Percentiles rank a stretch among this genome's conserved stretches.
Conservation (phyloP, 805 yeast species). For the Maudiozyma barnettii region DNA sequence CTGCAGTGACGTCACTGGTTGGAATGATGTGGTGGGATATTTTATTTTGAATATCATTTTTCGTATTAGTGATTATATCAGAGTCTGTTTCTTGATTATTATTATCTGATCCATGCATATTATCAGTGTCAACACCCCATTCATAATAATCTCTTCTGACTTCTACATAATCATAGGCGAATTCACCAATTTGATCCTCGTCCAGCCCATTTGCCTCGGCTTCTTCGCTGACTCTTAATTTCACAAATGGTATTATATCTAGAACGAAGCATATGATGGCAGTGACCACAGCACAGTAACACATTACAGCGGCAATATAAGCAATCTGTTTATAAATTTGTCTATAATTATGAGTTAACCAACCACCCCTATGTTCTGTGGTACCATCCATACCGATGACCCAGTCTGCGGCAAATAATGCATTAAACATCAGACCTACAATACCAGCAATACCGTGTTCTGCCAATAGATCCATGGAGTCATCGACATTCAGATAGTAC, state of each 20-base stretch:
- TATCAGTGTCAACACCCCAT: conserved; percentile 32
- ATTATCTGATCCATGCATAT: conserved; percentile 8
- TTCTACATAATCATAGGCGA: conserved; percentile 97
- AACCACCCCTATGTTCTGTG: conserved; percentile 82
- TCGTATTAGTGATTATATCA: background rate
- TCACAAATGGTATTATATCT: conserved; percentile 71
- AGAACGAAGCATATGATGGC: conserved; percentile 64
- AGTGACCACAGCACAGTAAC: conserved; percentile 69
- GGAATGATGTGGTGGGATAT: background rate
- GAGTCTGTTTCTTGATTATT: conserved; percentile 3
- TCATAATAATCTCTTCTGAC: conserved; percentile 80
- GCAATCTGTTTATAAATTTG: conserved; percentile 88
- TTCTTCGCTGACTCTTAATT: conserved; percentile 69
- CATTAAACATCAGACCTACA: conserved; percentile 82
- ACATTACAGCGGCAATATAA: conserved; percentile 63
- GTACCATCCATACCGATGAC: conserved; percentile 87
- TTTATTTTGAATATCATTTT: background rate
- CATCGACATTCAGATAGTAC: conserved; percentile 74
- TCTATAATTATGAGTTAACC: conserved; percentile 83
- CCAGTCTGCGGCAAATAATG: conserved; percentile 74
- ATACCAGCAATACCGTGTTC: conserved; percentile 98
- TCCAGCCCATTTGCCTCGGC: conserved; percentile 88
- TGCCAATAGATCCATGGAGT: conserved; percentile 90
- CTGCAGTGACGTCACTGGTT: background rate
- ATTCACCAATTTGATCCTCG: conserved; percentile 95